Evolutionary conservation across 164 flowering plant species (phyloP), one percentile per base, ranked within the genome.

Genomic region (Platanus orientalis): DNA sequence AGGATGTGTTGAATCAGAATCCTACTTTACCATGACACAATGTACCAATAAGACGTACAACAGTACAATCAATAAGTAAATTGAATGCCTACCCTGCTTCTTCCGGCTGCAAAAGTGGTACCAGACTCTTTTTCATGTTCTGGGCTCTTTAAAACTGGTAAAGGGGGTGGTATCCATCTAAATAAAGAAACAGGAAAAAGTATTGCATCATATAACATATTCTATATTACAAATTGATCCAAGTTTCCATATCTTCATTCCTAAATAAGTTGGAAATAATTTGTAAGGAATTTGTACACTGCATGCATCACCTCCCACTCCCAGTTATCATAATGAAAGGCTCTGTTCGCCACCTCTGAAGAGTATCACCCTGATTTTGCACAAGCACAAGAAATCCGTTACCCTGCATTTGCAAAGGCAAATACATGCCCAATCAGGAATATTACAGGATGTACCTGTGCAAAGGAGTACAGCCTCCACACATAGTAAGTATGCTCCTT

Each of bases 311-410:
- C 99, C 99, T 90, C 73, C 99, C 98, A 81, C 99, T 92, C 64
- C 99, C 99, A 64, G 97, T 87, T 64, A 95, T 88, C 99, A 95
- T 95, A 60, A 95, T 95, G 70, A 92, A 95, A 74, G 99, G 99
- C 72, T 92, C 99, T 32, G 90, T 92, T 59, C 99, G 76, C 99
- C 99, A 95, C 72, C 99, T 78, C 73, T 88, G 97, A 67, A 95
- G 92, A 30, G 97, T 92, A 77, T 95, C 99, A 54, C 99, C 99
- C 99, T 95, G 76, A 65, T 81, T 54, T 71, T 50, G 34, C 21
- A 36, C 45, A 68, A 13, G 27, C 51, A 12, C 23, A 61, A 32
- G 26, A 7, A 53, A 53, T 21, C 44, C 1, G 32, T 58, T 27
- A 66, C 2, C 49, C 49, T 45, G n/a, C 49, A 14, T 45, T 36